Base-by-base conservation (phyloP, 768 basidiomycete genomes). In the Suillus occidentalis region DNA sequence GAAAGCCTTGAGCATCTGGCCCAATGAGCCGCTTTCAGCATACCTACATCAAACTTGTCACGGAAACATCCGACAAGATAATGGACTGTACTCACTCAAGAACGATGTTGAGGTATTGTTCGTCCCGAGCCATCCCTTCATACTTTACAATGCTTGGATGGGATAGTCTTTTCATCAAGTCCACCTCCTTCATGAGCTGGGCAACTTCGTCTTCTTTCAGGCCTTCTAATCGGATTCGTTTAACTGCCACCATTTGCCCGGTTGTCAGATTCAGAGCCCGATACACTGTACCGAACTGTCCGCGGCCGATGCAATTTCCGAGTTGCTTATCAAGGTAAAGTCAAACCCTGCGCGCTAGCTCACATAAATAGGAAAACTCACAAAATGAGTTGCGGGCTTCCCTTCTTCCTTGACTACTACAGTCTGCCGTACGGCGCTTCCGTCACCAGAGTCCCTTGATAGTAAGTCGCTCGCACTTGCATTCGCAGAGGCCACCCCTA, bases 191-290 rank as follows among this genome's bases (percentile, higher is more conserved):
- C 94, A 97, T 97, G 58, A 99, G 84, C 73, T 94, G 90, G 57
- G 84, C 85, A 22, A 98, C 89, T 73, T 99, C 96, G 22, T 89
- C 89, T 76, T 97, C 95, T 75, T 91, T 90, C 72, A 97, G 81
- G 9, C 95, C 97, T 60, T 93, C 92, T 43, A 99, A 81, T 60
- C 90, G 83, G 70, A 99, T 97, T 37, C 94, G 89, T 80, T 99
- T 99, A 60, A 99, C 94, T n/a, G 97, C 97, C n/a, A 97, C 95
- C 87, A 94, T 97, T 76, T 97, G 93, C 18, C 97, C 97, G 1
- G 91, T 95, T 67, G 91, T 90, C 75, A 98, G 79, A 75, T 99
- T 96, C 64, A 99, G 82, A 14, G 97, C 96, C 16, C 94, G 88
- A 76, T 97, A 98, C 7, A 99, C 97, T 10, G 95, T 87, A 36